Evolutionary conservation across 257 asterid species (phyloP), one percentile per base, ranked within the genome.

Genomic region (Gentiana macrophylla): DNA sequence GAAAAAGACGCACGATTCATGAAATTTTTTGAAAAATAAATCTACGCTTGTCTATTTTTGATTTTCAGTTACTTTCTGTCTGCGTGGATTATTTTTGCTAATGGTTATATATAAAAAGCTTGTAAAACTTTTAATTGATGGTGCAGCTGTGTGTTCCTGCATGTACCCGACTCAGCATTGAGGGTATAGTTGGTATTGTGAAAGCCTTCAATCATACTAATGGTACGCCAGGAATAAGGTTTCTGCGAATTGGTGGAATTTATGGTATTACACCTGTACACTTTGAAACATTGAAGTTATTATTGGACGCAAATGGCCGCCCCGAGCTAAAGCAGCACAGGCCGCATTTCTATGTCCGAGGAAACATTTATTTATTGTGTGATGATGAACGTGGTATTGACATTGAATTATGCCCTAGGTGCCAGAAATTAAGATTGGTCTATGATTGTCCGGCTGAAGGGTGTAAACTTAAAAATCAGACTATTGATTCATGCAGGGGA

Each of bases 391-490:
- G 89, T 34, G 73, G 81, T 8, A 54, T 91, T 44, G 98, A 91
- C 60, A 69, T 91, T 62, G 95, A 91, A 59, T 61, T 65, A 72
- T 91, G 98, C 66, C 95, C 96, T 3, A 67, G 62, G 52, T 91
- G 98, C 52, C 78, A 79, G 60, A 76, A 82, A n/a, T 65, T 70
- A 35, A 73, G 74, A 73, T 43, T 86, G 80, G 89, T 91, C 35
- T 91, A 84, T 51, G 96, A 91, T 69, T 91, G 98, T 55, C 94
- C 98, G n/a, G 69, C 91, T 1, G 77, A 72, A 62, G 75, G 74
- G 44, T 91, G 98, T 61, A 86, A 56, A 62, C 72, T 55, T 13
- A 82, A 81, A 67, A 88, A 73, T 59, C 54, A 52, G 0, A 47
- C 66, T 8, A 13, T 72, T 37, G 64, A 69, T 59, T 73, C 50